Percentiles rank a stretch among this genome's conserved stretches.
These are phyloP conservation scores for Colletotrichum scovillei DNA, from an alignment of 2,329 filamentous ascomycete genomes.

Conservation along the genomic window DNA sequence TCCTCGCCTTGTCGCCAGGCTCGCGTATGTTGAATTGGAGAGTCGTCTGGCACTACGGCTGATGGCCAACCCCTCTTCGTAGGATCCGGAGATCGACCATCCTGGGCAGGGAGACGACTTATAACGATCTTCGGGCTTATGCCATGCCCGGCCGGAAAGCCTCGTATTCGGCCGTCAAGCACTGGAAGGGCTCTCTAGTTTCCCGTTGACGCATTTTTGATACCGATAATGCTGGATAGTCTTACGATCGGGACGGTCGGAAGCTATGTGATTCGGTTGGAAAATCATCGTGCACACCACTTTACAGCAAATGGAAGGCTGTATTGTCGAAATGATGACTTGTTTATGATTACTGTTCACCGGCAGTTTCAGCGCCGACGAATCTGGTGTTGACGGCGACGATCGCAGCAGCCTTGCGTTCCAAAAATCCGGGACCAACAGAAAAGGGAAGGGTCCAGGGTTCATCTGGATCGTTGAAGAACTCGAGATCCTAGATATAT, in stretches of 20 bases:
- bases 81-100: neutral
- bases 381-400: constrained; percentile 9
- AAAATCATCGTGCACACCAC: neutral
- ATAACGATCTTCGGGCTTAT: neutral
- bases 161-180: neutral
- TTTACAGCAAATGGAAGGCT: neutral
- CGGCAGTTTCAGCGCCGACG: constrained; percentile 12
- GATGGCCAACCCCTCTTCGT: neutral
- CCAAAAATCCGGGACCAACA: constrained; percentile 29
- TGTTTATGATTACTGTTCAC: neutral
- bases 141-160: neutral
- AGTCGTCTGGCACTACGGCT: neutral
- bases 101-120: neutral
- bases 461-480: constrained; percentile 28
- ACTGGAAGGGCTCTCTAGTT: neutral
- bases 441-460: constrained; percentile 15
- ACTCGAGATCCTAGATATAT: constrained; percentile 21
- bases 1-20: neutral
- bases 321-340: neutral
- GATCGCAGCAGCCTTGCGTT: constrained; percentile 27
- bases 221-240: neutral
- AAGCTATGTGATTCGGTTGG: neutral
- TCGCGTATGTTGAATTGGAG: neutral
- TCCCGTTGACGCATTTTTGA: neutral
- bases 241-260: neutral